These are phyloP conservation scores for Carex scoparia DNA, from an alignment of 176 grass and related monocot genomes.

Conservation along the genomic window DNA sequence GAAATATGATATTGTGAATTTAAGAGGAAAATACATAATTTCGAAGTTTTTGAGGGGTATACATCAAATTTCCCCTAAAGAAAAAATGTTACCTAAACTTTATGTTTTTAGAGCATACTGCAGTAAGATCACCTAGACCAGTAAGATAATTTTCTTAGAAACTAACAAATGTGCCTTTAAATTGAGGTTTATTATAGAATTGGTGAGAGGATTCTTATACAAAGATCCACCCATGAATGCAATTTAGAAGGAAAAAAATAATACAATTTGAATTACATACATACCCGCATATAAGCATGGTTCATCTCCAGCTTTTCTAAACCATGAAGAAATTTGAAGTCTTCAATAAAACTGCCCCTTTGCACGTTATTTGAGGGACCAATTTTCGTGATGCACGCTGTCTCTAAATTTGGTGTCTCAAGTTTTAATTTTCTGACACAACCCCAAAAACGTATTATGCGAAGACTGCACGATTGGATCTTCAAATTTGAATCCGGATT, in stretches of 20 bases:
- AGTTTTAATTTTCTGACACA: not conserved
- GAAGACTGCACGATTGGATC: not conserved
- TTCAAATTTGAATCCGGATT: not conserved
- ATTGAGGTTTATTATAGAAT: not conserved
- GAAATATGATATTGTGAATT: too few relatives aligned
- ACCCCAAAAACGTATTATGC: not conserved
- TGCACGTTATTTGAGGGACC: not conserved
- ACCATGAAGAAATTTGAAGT: conserved; percentile 1
- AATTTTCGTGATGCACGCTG: not conserved
- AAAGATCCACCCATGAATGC: too few relatives aligned
- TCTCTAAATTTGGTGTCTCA: not conserved
- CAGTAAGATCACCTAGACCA: not conserved
- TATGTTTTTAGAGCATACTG: not conserved
- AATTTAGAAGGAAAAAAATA: not conserved
- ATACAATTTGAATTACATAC: not conserved
- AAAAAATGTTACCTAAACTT: too few relatives aligned
- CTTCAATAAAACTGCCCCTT: not conserved
- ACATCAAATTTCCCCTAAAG: too few relatives aligned
- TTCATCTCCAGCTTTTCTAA: conserved; percentile 13
- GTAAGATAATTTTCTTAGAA: not conserved
- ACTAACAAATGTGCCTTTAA: not conserved
- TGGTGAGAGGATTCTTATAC: too few relatives aligned
- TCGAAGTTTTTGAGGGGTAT: too few relatives aligned
- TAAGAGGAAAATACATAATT: too few relatives aligned
- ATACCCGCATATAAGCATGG: conserved; percentile 4